Conservation (phyloP, 176 grass and related monocot species). For the Hordeum vulgare region DNA sequence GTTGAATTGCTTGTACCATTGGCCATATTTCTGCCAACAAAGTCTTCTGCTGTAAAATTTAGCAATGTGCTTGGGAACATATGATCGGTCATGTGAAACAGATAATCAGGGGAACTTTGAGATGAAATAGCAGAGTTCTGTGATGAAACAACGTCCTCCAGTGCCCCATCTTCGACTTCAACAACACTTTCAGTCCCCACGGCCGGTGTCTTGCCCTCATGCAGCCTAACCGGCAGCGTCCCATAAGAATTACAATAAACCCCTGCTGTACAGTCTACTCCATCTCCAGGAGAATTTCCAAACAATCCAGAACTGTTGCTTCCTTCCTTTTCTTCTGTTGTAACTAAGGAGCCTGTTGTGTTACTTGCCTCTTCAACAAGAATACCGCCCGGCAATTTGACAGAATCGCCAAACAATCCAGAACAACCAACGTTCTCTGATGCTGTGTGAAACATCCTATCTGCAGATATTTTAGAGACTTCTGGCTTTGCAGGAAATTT, state of each 20-base stretch:
- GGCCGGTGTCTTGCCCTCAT: slow-evolving; percentile 22
- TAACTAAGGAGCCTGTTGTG: slow-evolving; percentile 24
- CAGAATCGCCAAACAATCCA: slow-evolving; percentile 24
- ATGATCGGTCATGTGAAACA: slow-evolving; percentile 18
- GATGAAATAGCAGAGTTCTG: slow-evolving; percentile 58
- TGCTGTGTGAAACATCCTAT: slow-evolving; percentile 9
- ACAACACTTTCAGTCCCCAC: background rate
- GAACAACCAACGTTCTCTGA: slow-evolving; percentile 24
- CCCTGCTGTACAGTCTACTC: slow-evolving; percentile 11
- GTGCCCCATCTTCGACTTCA: slow-evolving; percentile 38
- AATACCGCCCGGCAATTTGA: slow-evolving; percentile 36
- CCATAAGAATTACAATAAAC: slow-evolving; percentile 30
- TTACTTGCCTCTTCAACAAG: slow-evolving; percentile 40
- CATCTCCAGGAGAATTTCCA: slow-evolving; percentile 31
- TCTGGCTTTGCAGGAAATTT: slow-evolving; percentile 49
- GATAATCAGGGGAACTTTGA: slow-evolving; percentile 50
- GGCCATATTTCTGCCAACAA: slow-evolving; percentile 16
- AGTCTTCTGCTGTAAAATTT: slow-evolving; percentile 28
- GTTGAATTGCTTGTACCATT: slow-evolving; percentile 16
- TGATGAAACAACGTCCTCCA: slow-evolving; percentile 55
- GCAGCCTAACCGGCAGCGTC: slow-evolving; percentile 13
- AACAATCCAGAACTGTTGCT: slow-evolving; percentile 35
- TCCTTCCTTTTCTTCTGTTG: slow-evolving; percentile 56
- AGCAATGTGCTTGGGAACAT: slow-evolving; percentile 10
- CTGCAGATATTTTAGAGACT: slow-evolving; percentile 6